Evolutionary conservation across 495 filamentous ascomycete species (phyloP), one percentile per base, ranked within the genome.

Genomic region (Penicillium parvum): DNA sequence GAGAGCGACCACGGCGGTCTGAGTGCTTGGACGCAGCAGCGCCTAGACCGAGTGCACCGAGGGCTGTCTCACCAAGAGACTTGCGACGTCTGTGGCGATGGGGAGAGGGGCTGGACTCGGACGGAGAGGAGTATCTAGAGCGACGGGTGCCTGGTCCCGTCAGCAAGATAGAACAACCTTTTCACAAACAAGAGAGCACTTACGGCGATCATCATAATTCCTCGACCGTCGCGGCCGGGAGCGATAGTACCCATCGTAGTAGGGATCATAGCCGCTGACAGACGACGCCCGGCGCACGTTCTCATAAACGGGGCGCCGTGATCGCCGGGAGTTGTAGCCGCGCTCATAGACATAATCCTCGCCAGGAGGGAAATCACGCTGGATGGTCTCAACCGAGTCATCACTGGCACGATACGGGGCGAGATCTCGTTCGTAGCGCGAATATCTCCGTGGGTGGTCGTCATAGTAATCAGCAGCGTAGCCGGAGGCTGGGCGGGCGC

Each of bases 1-100:
- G 74, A 17, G 75, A 77, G 23, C 74, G 72, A 45, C 75, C 74
- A 37, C 72, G 71, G 16, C 37, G 43, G 5, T 52, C 45, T 22
- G 23, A 45, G 32, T 44, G 48, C 21, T 49, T 58, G 28, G 45
- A 40, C 11, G 52, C 43, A 26, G 53, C 53, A 39, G 75, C 75
- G n/a, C 83, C 83, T 16, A 90, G 69, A 22, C 85, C 85, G 9
- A 85, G 69, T 18, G 62, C 71, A 35, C 75, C 79, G 4, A 88
- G 65, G 7, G 83, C 84, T 50, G 78, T 77, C 59, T 89, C 84
- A 32, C 85, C 75, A 40, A 87, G 66, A 33, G 85, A 88, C 64
- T 88, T 90, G 60, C 81, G 66, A 49, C 75, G 60, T 68, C 80
- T 49, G 16, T 64, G 56, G 20, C 66, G 70, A 7, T 52, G 57